Evolutionary conservation across 768 basidiomycete genomes (phyloP).

Genomic region (Lyophyllum atratum): DNA sequence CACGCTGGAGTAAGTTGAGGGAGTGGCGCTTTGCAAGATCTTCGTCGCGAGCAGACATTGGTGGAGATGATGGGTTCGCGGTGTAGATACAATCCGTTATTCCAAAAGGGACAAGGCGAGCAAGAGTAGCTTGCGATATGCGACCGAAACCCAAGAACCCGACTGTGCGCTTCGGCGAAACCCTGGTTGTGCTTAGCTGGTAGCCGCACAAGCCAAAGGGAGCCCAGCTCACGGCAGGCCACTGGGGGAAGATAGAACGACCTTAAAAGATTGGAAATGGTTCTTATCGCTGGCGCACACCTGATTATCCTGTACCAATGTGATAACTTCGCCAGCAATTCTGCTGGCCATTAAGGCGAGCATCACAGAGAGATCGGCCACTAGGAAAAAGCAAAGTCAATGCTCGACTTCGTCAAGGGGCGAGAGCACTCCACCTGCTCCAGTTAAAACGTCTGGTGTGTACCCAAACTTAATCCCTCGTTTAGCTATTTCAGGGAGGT

Average conservation of each 20-base stretch:
- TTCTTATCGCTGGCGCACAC: constrained; percentile 46
- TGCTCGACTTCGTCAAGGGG: background rate
- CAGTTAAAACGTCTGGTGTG: constrained; percentile 92
- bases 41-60: constrained; percentile 44
- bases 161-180: constrained; percentile 61
- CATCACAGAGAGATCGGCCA: constrained; percentile 90
- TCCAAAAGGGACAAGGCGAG: constrained; percentile 82
- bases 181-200: constrained; percentile 60
- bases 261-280: background rate
- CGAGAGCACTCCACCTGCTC: constrained; percentile 60
- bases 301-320: constrained; percentile 68
- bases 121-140: constrained; percentile 83
- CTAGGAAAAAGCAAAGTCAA: constrained; percentile 36
- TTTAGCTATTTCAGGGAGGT: constrained; percentile 57
- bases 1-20: constrained; percentile 52
- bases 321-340: constrained; percentile 65
- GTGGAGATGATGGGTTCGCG: constrained; percentile 52
- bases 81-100: constrained; percentile 74
- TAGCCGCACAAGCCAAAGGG: constrained; percentile 88
- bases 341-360: constrained; percentile 91
- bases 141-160: constrained; percentile 96
- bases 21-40: constrained; percentile 29
- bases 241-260: constrained; percentile 42
- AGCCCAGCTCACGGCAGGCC: constrained; percentile 77
- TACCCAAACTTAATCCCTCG: constrained; percentile 78